phyloP scores from a whole-genome alignment of 306 rosid genomes.

The Prunus armeniaca region DNA sequence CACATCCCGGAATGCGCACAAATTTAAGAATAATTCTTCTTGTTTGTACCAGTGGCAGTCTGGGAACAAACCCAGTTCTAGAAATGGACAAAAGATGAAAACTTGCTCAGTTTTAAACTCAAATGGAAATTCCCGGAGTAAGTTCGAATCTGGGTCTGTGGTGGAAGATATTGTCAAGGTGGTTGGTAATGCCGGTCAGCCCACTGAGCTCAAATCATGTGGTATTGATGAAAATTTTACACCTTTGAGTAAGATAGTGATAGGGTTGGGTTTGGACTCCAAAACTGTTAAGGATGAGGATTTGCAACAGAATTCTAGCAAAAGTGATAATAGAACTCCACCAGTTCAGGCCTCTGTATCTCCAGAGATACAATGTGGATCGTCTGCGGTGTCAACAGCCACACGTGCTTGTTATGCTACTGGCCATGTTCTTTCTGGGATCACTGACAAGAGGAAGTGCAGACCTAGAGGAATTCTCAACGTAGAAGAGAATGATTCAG shows the following conservation, averaged over 20 bases:
- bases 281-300: constrained; percentile 25
- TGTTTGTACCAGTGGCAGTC: constrained; percentile 65
- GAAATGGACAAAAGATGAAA: constrained; percentile 32
- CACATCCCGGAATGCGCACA: constrained; percentile 18
- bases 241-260: constrained; percentile 44
- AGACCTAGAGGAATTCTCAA: constrained; percentile 76
- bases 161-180: constrained; percentile 26
- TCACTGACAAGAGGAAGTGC: constrained; percentile 81
- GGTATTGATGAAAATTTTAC: constrained; percentile 32
- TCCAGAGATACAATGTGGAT: constrained; percentile 71
- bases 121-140: constrained; percentile 17
- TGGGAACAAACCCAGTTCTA: constrained; percentile 43
- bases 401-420: constrained; percentile 78
- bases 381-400: constrained; percentile 41
- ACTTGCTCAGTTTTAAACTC: constrained; percentile 32
- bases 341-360: constrained; percentile 73
- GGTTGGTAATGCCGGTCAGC: constrained; percentile 27
- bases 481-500: constrained; percentile 44
- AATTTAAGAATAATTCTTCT: constrained; percentile 40
- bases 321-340: constrained; percentile 51
- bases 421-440: constrained; percentile 76
- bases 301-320: constrained; percentile 31
- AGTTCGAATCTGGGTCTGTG: constrained; percentile 29
- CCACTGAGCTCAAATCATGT: constrained; percentile 25
- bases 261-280: constrained; percentile 27